A percentile compares a stretch with the other conserved stretches of the same genome.
phyloP scores from a whole-genome alignment of 2,329 filamentous ascomycete species.

The Aureobasidium subglaciale region DNA sequence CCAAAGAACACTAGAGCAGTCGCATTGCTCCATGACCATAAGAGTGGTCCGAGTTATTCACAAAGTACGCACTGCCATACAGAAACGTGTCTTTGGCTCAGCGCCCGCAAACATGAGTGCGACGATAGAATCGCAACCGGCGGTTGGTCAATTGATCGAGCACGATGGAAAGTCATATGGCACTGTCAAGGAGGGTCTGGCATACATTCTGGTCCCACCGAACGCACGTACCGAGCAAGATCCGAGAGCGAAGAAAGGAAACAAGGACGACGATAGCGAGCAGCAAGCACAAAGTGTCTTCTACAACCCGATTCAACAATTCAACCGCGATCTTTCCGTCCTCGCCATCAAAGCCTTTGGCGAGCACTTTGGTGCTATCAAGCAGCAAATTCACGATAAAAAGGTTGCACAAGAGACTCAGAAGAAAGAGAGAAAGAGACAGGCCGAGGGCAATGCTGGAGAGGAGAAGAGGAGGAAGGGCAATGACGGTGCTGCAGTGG shows the following conservation, averaged over 20 bases:
- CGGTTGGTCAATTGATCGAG: slow-evolving; percentile 26
- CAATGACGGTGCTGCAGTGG: slow-evolving; percentile 17
- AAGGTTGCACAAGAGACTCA: slow-evolving; percentile 5
- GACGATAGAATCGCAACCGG: slow-evolving; percentile 20
- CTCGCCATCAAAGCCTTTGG: slow-evolving; percentile 86
- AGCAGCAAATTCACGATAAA: slow-evolving; percentile 16
- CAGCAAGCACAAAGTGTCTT: slow-evolving; percentile 73
- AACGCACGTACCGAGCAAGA: slow-evolving; percentile 42
- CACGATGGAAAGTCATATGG: slow-evolving; percentile 34
- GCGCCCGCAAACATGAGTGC: slow-evolving; percentile 5
- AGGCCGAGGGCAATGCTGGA: slow-evolving; percentile 27
- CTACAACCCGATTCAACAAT: slow-evolving; percentile 98
- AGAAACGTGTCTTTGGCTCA: not conserved
- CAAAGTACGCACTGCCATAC: not conserved
- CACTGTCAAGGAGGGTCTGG: slow-evolving; percentile 60
- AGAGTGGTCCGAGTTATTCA: not conserved
- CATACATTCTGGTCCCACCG: slow-evolving; percentile 58
- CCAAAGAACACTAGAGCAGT: not conserved
- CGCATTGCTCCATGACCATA: slow-evolving; percentile 3
- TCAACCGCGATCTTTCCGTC: slow-evolving; percentile 92
- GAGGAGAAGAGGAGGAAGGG: slow-evolving; percentile 31
- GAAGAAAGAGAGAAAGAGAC: slow-evolving; percentile 24
- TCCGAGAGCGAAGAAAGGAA: slow-evolving; percentile 32
- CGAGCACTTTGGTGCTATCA: slow-evolving; percentile 46
- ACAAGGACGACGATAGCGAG: slow-evolving; percentile 42